Base-by-base conservation (phyloP, 2,329 filamentous ascomycete genomes). In the Aspergillus tanneri region DNA sequence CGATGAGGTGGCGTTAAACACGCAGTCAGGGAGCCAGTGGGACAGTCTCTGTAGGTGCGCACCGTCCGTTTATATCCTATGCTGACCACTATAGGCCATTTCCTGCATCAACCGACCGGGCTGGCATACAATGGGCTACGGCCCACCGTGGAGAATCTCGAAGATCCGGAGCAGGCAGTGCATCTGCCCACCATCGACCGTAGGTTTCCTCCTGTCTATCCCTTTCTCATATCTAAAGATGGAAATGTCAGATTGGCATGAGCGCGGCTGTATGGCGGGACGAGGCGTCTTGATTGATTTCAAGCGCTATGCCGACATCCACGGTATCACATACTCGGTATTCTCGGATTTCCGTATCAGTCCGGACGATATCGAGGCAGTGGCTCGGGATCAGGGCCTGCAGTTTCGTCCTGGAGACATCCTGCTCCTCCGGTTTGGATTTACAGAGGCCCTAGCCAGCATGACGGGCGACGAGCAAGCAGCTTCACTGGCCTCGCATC, bases 251-350 rank as follows among this genome's bases (percentile, higher is more conserved):
- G 46, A 68, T 39, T 72, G 69, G 68, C 59, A 70, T 25, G 57
- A 65, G 9, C 76, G 69, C 2, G 75, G 76, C 27, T 53, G 55
- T 16, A 71, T 81, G 5, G 74, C 74, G 2, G 77, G 77, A 2
- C 71, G 78, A 0, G 77, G 77, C 16, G 67, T 81, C 2, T 64
- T 81, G 0, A 62, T 81, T 0, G 81, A 84, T 60, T 83, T 77
- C 45, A 73, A 71, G 41, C 55, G 66, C 8, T 88, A 84, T 77
- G 57, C 84, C 2, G 72, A 73, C 14, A 68, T 69, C 28, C 75
- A 83, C 37, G 77, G 76, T 25, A 78, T 85, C 44, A 58, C 73
- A 39, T 81, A 81, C 28, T 76, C 85, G 49, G 69, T 82, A 2
- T 75, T 78, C 53, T 82, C 79, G 12, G 46, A 41, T 1, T 55